Evolutionary conservation across 1,284 basidiomycete species (phyloP), one percentile per base, ranked within the genome.

Genomic region (Tilletiopsis washingtonensis): DNA sequence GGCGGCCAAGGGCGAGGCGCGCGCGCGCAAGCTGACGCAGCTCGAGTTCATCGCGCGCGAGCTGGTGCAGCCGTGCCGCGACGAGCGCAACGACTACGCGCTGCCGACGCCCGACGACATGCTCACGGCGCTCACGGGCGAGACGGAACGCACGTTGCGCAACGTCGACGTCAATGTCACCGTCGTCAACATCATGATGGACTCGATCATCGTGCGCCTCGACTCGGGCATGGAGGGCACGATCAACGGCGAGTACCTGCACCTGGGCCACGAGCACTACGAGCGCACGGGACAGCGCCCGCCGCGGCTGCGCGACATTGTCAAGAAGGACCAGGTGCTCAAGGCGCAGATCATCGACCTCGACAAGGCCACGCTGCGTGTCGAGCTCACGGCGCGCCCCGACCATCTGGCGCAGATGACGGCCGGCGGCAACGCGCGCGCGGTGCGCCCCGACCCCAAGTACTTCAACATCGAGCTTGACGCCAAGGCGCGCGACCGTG

Each of bases 71-170:
- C 90, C 93, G 5, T 96, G 86, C 69, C 79, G 81, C 24, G 94
- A 99, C 67, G 77, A 81, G 56, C 83, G 94, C 47, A 75, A 77
- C 0, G 73, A 77, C 39, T 96, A 91, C 78, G 74, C 76, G 17
- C 67, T 81, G 19, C 86, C 91, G 2, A 76, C 75, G 14, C 76
- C 81, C 9, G 86, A 85, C 83, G 87, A 96, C 55, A 81, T 94
- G 20, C 76, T 98, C 62, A 91, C 88, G 5, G 94, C 94, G 89
- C 81, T 98, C 51, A 93, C 89, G 19, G 91, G 93, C 25, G 93
- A 98, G 77, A 91, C 89, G 1, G 74, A 77, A 44, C 78, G 82
- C 41, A 93, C 90, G 3, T 79, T 98, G 47, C 17, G 12, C 17
- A 17, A 17, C 32, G 25, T 47, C 21, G 80, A 81, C 42, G 82